These are phyloP conservation scores for Tetrapisispora fleetii DNA, from an alignment of 805 yeast species.

Conservation along the genomic window DNA sequence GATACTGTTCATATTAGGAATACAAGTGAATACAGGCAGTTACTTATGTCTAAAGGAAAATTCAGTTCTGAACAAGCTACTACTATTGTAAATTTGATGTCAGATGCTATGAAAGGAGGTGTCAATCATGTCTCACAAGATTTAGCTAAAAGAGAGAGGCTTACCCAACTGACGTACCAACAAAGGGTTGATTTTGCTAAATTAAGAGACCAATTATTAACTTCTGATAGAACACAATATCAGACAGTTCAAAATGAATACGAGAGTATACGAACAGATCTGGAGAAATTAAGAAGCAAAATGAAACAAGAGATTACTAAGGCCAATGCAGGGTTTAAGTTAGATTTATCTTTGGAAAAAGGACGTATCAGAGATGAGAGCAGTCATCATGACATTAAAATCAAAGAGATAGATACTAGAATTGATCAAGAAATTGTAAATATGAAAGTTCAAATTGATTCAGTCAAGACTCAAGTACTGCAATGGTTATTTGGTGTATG, in stretches of 20 bases:
- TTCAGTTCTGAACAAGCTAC: constrained; percentile 70
- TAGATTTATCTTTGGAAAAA: constrained; percentile 87
- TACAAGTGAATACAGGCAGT: constrained; percentile 62
- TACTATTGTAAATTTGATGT: constrained; percentile 63
- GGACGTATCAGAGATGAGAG: constrained; percentile 93
- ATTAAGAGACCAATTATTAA: constrained; percentile 81
- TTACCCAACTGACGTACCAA: constrained; percentile 80
- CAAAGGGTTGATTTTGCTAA: constrained; percentile 96
- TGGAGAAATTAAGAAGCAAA: constrained; percentile 76
- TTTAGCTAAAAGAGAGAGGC: constrained; percentile 75
- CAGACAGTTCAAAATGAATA: constrained; percentile 76
- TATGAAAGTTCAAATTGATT: constrained; percentile 90
- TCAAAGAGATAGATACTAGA: constrained; percentile 88
- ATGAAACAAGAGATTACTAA: constrained; percentile 87
- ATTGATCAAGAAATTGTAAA: constrained; percentile 93
- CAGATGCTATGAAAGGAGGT: constrained; percentile 71
- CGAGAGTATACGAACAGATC: constrained; percentile 71
- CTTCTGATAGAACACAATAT: constrained; percentile 79
- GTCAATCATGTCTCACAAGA: constrained; percentile 63
- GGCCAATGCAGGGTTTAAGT: constrained; percentile 78
- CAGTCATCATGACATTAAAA: constrained; percentile 83
- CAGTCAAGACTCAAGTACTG: constrained; percentile 91
- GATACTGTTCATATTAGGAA: constrained; percentile 44
- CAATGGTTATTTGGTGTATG: constrained; percentile 98
- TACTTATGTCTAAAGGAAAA: constrained; percentile 53